phyloP scores from a whole-genome alignment of 108 stramenopile genomes.

The Cyclostephanos tholiformis region DNA sequence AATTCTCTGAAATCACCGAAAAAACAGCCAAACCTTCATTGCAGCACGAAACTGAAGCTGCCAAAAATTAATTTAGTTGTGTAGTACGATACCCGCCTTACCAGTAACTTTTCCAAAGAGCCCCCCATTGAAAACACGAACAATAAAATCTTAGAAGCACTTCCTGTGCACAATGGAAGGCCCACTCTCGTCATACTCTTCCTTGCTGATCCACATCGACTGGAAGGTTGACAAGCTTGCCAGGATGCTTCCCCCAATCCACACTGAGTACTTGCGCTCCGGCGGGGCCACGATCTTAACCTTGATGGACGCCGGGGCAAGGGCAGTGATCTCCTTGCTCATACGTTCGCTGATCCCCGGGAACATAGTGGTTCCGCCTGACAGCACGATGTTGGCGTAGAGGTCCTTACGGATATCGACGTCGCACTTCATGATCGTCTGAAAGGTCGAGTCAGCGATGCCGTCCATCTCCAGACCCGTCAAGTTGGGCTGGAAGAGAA shows the following conservation, averaged over 20 bases:
- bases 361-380: constrained; percentile 98
- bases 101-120: not conserved
- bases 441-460: constrained; percentile 97
- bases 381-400: constrained; percentile 94
- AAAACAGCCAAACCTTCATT: not conserved
- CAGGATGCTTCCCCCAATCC: constrained; percentile 99
- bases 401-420: constrained; percentile 98
- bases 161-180: constrained; percentile 99
- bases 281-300: constrained; percentile 99
- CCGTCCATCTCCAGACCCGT: constrained; percentile 98
- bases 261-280: constrained; percentile 98
- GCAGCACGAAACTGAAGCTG: not conserved
- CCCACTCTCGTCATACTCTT: constrained; percentile 99
- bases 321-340: constrained; percentile 97
- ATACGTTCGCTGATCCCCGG: constrained; percentile 99
- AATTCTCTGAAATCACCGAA: not conserved
- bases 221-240: constrained; percentile 99
- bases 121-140: not conserved
- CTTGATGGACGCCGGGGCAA: constrained; percentile 95
- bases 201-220: constrained; percentile 99
- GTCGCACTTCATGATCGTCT: constrained; percentile 99
- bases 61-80: not conserved
- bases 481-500: constrained; percentile 94
- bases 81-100: not conserved
- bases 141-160: constrained; percentile 62